Conservation (phyloP, 2,329 filamentous ascomycete genomes). For the Alternaria longipes region DNA sequence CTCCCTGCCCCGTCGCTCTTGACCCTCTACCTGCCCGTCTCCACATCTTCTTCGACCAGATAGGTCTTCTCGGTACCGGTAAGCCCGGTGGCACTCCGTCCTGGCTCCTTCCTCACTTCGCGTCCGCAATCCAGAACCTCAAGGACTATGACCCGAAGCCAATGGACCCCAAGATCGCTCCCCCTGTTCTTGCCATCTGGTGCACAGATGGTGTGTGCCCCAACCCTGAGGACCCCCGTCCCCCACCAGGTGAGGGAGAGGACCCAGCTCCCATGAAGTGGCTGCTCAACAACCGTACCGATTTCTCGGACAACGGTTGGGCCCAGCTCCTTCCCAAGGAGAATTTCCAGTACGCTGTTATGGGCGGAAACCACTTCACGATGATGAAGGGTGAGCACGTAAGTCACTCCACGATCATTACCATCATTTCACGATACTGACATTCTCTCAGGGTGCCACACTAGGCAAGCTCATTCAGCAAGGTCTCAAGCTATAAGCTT, state of each 20-base stretch:
- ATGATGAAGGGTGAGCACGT: slow-evolving; percentile 74
- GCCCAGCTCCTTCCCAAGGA: slow-evolving; percentile 69
- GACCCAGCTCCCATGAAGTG: slow-evolving; percentile 67
- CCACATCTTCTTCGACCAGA: slow-evolving; percentile 76
- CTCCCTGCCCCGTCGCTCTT: slow-evolving; percentile 62
- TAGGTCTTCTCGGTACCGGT: slow-evolving; percentile 74
- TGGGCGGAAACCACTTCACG: slow-evolving; percentile 77
- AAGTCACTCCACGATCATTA: slow-evolving; percentile 34
- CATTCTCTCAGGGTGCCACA: slow-evolving; percentile 44
- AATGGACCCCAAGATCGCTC: slow-evolving; percentile 67
- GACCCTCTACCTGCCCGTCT: slow-evolving; percentile 64
- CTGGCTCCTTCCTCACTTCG: slow-evolving; percentile 80
- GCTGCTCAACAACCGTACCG: slow-evolving; percentile 75
- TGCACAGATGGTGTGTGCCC: slow-evolving; percentile 78
- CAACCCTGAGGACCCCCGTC: slow-evolving; percentile 70
- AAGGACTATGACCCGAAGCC: slow-evolving; percentile 74
- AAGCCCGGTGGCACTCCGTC: slow-evolving; percentile 68
- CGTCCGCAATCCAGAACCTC: slow-evolving; percentile 72
- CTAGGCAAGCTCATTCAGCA: slow-evolving; percentile 57
- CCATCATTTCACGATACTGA: slow-evolving; percentile 32
- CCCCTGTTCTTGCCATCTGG: slow-evolving; percentile 73
- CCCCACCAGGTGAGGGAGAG: slow-evolving; percentile 68
- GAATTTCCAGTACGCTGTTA: slow-evolving; percentile 71
- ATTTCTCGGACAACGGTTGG: slow-evolving; percentile 76
- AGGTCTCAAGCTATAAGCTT: slow-evolving; percentile 49